Conservation (phyloP, 352 stramenopile genomes). For the Pythium guiyangense region DNA sequence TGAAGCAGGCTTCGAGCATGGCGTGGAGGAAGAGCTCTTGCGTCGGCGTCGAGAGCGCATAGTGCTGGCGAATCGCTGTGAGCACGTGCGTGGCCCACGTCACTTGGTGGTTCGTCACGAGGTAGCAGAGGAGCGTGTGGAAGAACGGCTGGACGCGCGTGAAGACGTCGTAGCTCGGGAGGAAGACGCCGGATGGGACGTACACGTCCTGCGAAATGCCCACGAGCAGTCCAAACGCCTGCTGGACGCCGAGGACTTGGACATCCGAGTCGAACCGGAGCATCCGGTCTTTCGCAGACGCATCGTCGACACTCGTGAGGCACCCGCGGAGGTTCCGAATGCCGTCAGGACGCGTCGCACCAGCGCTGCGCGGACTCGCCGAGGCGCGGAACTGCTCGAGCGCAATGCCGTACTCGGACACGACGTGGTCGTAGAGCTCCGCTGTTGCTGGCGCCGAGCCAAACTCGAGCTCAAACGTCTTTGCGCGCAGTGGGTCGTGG, state of each 20-base stretch:
- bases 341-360: too few relatives aligned
- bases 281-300: constrained; percentile 54
- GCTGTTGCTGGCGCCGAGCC: constrained; percentile 50
- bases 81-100: constrained; percentile 49
- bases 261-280: constrained; percentile 77
- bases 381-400: constrained; percentile 60
- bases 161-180: constrained; percentile 76
- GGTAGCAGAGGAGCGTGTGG: constrained; percentile 61
- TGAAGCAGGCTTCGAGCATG: constrained; percentile 69
- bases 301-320: constrained; percentile 55
- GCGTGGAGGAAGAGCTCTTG: constrained; percentile 79
- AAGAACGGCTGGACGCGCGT: constrained; percentile 77
- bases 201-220: constrained; percentile 80
- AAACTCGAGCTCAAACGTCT: constrained; percentile 82
- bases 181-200: constrained; percentile 47
- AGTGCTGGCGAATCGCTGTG: constrained; percentile 37
- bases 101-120: constrained; percentile 65
- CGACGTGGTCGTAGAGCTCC: constrained; percentile 67
- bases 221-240: constrained; percentile 65
- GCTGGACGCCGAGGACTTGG: constrained; percentile 60
- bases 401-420: constrained; percentile 64
- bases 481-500: constrained; percentile 76
- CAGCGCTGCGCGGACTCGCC: too few relatives aligned
- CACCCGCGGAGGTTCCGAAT: constrained; percentile 58
- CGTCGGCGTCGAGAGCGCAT: constrained; percentile 59